Base-by-base conservation (phyloP, 805 yeast genomes). In the Cyberlindnera amylophila region DNA sequence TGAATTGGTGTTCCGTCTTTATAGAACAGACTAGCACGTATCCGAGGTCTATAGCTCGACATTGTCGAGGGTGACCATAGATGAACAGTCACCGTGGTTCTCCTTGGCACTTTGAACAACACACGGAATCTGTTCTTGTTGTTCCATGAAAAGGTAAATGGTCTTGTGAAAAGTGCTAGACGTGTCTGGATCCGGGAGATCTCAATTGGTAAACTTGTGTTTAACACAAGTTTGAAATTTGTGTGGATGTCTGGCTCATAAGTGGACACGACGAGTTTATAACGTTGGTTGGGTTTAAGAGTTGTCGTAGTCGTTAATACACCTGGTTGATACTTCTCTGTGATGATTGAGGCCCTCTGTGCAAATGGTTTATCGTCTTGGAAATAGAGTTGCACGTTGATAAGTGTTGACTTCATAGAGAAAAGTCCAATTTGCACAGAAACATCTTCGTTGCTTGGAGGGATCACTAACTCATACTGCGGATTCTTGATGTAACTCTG, bases 401-500 rank as follows among this genome's bases (percentile, higher is more conserved):
- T 54, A 14, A 66, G 56, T 3, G 53, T 47, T n/a, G 57, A 48
- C 1, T 57, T 48, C 4, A 59, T 38, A 23, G 63, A 52, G 7
- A 66, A 51, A 2, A 54, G 21, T 6, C 40, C 52, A 24, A 64
- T 13, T 18, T 36, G 46, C 6, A 51, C 26, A 4, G 29, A 57
- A 0, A 64, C 48, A 2, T 59, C 47, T 9, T 40, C 42, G 6
- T 18, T 14, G 2, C 48, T 44, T 0, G 61, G 55, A 11, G 56
- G 55, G 1, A 72, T 29, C 8, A 49, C 54, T 38, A 72, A 31
- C 24, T 56, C 62, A 45, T 65, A 79, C 48, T 79, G 86, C 0
- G 87, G 87, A 47, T 82, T 82, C 9, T 64, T 53, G 16, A 73
- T 53, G 50, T 69, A 82, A 0, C 72, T 58, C 6, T 71, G 63